These are phyloP conservation scores for Elaeagnus macrophylla DNA, from an alignment of 306 rosid genomes.

Conservation along the genomic window DNA sequence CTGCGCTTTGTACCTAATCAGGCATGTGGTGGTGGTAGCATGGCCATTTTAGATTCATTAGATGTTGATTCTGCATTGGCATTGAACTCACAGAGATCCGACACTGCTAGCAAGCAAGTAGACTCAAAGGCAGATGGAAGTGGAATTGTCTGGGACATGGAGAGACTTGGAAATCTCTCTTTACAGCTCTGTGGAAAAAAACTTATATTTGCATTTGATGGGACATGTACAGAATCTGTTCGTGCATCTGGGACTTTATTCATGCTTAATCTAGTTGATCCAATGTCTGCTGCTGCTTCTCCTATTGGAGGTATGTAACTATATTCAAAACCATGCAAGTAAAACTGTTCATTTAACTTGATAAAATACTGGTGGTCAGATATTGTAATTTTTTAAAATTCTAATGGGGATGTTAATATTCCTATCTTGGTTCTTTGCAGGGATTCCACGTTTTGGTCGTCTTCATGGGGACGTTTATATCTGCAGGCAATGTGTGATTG, in stretches of 20 bases:
- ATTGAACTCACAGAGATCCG: slow-evolving; percentile 64
- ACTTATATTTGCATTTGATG: slow-evolving; percentile 95
- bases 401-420: not conserved
- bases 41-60: slow-evolving; percentile 95
- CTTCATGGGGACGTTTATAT: slow-evolving; percentile 76
- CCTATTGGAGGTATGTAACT: slow-evolving; percentile 81
- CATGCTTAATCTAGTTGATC: slow-evolving; percentile 96
- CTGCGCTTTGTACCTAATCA: slow-evolving; percentile 91
- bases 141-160: slow-evolving; percentile 99
- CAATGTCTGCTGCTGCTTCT: slow-evolving; percentile 98
- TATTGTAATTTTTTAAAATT: slow-evolving; percentile 1
- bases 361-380: not conserved
- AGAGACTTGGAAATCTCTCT: slow-evolving; percentile 83
- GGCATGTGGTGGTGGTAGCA: slow-evolving; percentile 98
- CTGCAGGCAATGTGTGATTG: slow-evolving; percentile 82
- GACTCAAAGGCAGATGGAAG: slow-evolving; percentile 88
- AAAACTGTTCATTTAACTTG: not conserved
- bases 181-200: slow-evolving; percentile 92
- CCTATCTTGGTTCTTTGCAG: slow-evolving; percentile 32
- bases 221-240: slow-evolving; percentile 67
- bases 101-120: slow-evolving; percentile 52
- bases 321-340: not conserved
- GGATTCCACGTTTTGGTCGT: slow-evolving; percentile 99
- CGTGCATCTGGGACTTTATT: slow-evolving; percentile 72
- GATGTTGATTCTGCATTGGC: slow-evolving; percentile 68